phyloP scores from a whole-genome alignment of 495 filamentous ascomycete genomes.

The Coniosporium apollinis region DNA sequence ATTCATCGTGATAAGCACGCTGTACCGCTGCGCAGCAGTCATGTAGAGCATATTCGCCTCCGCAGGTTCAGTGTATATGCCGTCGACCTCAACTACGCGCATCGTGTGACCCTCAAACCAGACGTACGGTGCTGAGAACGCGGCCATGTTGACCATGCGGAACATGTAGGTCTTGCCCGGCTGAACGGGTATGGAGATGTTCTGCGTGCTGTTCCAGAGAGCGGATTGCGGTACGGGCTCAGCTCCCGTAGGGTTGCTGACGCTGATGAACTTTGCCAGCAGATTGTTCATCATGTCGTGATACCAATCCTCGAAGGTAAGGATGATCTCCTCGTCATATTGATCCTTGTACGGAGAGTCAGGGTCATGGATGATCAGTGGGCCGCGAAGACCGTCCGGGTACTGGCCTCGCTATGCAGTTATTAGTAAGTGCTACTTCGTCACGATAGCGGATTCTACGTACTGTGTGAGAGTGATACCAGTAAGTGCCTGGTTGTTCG shows the following conservation, averaged over 20 bases:
- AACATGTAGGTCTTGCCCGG: conserved; percentile 70
- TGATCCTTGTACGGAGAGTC: conserved; percentile 38
- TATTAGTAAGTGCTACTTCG: conserved; percentile 5
- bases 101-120: conserved; percentile 38
- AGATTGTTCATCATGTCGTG: conserved; percentile 32
- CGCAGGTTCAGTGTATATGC: conserved; percentile 44
- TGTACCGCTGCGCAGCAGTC: conserved; percentile 53
- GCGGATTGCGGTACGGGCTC: conserved; percentile 37
- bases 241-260: conserved; percentile 34
- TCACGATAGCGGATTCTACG: too few species aligned
- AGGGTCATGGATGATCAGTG: conserved; percentile 55
- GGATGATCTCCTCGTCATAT: conserved; percentile 48
- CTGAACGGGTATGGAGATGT: conserved; percentile 39
- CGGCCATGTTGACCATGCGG: conserved; percentile 51
- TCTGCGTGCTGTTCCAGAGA: conserved; percentile 40
- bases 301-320: conserved; percentile 51
- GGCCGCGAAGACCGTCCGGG: conserved; percentile 57
- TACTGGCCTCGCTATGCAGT: conserved; percentile 48
- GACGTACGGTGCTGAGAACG: conserved; percentile 25
- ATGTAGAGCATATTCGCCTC: conserved; percentile 42
- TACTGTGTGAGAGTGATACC: conserved; percentile 74
- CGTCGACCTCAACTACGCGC: conserved; percentile 57
- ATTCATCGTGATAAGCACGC: conserved; percentile 45
- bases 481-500: conserved; percentile 60
- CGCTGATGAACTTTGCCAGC: conserved; percentile 27